Evolutionary conservation across 176 grass and related monocot genomes (phyloP).

Genomic region (Oryza glumipatula): DNA sequence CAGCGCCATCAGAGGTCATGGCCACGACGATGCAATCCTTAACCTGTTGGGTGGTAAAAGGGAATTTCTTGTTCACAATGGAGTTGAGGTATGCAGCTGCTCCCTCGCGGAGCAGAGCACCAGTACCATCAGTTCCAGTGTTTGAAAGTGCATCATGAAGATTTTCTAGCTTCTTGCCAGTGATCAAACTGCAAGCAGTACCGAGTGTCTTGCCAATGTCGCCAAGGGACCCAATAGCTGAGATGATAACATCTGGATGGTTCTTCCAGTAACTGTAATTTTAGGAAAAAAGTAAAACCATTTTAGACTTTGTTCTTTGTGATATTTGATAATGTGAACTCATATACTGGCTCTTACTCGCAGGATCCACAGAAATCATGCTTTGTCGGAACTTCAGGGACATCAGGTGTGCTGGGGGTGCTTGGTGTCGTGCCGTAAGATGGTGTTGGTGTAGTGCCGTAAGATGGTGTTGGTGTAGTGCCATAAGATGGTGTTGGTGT

Average conservation of each 20-base stretch:
- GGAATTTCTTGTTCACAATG: constrained; percentile 64
- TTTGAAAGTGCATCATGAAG: constrained; percentile 73
- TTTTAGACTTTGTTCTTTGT: constrained; percentile 4
- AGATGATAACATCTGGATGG: constrained; percentile 63
- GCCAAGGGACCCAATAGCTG: constrained; percentile 57
- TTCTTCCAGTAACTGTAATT: constrained; percentile 71
- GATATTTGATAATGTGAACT: background rate
- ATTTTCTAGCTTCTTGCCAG: constrained; percentile 58
- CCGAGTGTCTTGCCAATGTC: constrained; percentile 70
- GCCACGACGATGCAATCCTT: constrained; percentile 54
- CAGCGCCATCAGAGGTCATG: constrained; percentile 53
- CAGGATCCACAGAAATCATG: constrained; percentile 67
- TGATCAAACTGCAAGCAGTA: constrained; percentile 35
- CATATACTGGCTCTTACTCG: constrained; percentile 56
- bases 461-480: constrained; percentile 43
- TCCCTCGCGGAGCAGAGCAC: constrained; percentile 71
- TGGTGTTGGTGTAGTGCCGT: constrained; percentile 43
- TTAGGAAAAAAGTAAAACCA: constrained; percentile 13
- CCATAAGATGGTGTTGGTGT: constrained; percentile 37
- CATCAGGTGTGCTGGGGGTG: constrained; percentile 46
- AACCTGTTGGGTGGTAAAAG: constrained; percentile 71
- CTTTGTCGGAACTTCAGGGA: constrained; percentile 53
- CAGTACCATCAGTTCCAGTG: constrained; percentile 53
- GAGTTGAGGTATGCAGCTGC: constrained; percentile 86
- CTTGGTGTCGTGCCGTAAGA: constrained; percentile 52